Base-by-base conservation (phyloP, 2,329 filamentous ascomycete genomes). In the Scleromitrula shiraiana region DNA sequence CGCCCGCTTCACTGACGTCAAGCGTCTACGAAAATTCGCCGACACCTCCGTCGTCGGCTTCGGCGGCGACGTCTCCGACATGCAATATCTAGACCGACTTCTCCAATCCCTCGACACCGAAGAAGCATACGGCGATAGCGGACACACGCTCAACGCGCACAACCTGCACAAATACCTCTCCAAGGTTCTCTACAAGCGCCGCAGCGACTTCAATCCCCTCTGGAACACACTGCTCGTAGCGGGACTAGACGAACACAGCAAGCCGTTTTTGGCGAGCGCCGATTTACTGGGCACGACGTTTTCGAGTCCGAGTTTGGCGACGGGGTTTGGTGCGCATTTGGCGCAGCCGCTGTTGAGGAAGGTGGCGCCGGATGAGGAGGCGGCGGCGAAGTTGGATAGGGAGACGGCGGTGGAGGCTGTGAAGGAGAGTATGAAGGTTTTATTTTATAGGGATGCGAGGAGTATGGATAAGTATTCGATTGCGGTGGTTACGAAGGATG, bases 71-170 rank as follows among this genome's bases (percentile, higher is more conserved):
- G 84, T 98, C 61, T 95, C 88, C 56, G 93, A 98, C 74, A 97
- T 98, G 93, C 93, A 98, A 75, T 94, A 94, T 74, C 82, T 98
- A 59, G 86, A 95, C 78, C 83, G 93, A 60, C 81, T 95, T 63
- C 83, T 98, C 59, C 83, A 78, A 64, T 85, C 87, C 54, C 84
- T 97, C 61, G 82, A 86, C 66, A 88, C 94, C 68, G 78, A 85
- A 67, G 90, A 97, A 75, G 85, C 88, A 65, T 97, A 98, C 75
- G 63, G 68, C 46, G 65, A 72, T 50, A 56, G 67, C 59, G 62
- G 69, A 63, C 52, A 70, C 62, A 70, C 72, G 58, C 83, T 98
- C 62, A 88, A 85, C 67, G 93, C 93, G 49, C 85, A 87, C 68
- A 96, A 96, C 71, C 80, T 98, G 56, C 91, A 97, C 77, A 94